Evolutionary conservation across 2,329 filamentous ascomycete genomes (phyloP).

Genomic region (Remersonia thermophila): DNA sequence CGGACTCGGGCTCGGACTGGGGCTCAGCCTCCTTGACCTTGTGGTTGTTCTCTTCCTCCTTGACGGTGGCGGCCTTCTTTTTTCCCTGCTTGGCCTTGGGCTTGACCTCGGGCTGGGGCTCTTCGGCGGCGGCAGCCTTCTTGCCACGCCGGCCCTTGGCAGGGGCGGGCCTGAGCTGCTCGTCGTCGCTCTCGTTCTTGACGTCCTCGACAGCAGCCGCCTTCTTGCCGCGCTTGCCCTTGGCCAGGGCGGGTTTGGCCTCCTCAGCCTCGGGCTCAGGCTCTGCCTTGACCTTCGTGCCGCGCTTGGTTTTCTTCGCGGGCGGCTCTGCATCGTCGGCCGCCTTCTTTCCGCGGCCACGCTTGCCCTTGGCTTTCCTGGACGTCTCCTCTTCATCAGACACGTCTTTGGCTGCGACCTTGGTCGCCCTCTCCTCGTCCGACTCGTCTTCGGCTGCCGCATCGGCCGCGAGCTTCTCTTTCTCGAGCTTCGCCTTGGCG

Average conservation of each 20-base stretch:
- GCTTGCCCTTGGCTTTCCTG: constrained; percentile 26
- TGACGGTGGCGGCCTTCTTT: not conserved
- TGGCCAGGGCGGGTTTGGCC: constrained; percentile 3
- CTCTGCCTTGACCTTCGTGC: constrained; percentile 9
- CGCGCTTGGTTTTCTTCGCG: constrained; percentile 27
- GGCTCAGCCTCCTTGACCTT: not conserved
- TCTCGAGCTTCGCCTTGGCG: constrained; percentile 4
- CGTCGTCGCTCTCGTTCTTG: not conserved
- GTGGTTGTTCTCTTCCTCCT: not conserved
- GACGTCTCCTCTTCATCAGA: constrained; percentile 12
- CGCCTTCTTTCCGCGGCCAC: constrained; percentile 24
- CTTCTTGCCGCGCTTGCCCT: constrained; percentile 12
- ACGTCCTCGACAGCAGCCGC: constrained; percentile 1
- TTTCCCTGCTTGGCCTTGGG: not conserved
- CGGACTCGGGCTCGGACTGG: constrained; percentile 1
- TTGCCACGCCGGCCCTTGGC: not conserved
- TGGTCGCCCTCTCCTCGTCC: constrained; percentile 24
- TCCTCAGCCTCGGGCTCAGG: constrained; percentile 1
- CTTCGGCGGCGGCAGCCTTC: constrained; percentile 1
- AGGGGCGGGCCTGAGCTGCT: not conserved
- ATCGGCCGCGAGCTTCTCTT: constrained; percentile 24
- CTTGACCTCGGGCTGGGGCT: not conserved
- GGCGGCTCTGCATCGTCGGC: constrained; percentile 18
- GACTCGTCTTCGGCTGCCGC: constrained; percentile 16
- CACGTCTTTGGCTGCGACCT: constrained; percentile 16